phyloP scores from a whole-genome alignment of 805 yeast genomes.

The Wickerhamiella slavikovae region DNA sequence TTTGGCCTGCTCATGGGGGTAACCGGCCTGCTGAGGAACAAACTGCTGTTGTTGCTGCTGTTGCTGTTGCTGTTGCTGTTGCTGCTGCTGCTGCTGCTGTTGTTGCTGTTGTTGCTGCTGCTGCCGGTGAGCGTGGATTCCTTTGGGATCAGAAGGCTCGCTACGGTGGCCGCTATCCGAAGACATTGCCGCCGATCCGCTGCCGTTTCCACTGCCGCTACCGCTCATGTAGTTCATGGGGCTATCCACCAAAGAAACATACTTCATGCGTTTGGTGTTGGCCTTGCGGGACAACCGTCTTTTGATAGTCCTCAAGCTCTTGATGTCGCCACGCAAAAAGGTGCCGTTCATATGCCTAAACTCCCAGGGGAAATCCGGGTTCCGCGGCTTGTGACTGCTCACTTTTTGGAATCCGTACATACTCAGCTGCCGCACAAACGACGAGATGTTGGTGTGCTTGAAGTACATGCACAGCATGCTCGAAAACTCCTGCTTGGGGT shows the following conservation, averaged over 20 bases:
- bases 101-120: slow-evolving; percentile 2
- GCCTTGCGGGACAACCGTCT: slow-evolving; percentile 41
- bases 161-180: too few species aligned
- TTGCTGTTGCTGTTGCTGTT: background rate
- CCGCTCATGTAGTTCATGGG: too few species aligned
- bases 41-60: slow-evolving; percentile 3
- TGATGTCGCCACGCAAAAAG: slow-evolving; percentile 66
- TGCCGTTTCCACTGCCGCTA: too few species aligned
- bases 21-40: slow-evolving; percentile 7
- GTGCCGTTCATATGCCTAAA: slow-evolving; percentile 65
- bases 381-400: slow-evolving; percentile 1
- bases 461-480: slow-evolving; percentile 52
- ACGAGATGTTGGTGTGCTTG: slow-evolving; percentile 85
- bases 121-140: too few species aligned
- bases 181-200: too few species aligned
- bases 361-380: slow-evolving; percentile 39
- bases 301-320: slow-evolving; percentile 51
- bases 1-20: slow-evolving; percentile 1
- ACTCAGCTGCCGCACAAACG: slow-evolving; percentile 83
- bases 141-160: too few species aligned
- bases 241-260: background rate
- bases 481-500: slow-evolving; percentile 74
- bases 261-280: background rate
- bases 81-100: slow-evolving; percentile 1
- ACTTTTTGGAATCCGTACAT: slow-evolving; percentile 90